Conservation (phyloP, 1,139 yeast genomes). For the Entelexis paramagnoliae region DNA sequence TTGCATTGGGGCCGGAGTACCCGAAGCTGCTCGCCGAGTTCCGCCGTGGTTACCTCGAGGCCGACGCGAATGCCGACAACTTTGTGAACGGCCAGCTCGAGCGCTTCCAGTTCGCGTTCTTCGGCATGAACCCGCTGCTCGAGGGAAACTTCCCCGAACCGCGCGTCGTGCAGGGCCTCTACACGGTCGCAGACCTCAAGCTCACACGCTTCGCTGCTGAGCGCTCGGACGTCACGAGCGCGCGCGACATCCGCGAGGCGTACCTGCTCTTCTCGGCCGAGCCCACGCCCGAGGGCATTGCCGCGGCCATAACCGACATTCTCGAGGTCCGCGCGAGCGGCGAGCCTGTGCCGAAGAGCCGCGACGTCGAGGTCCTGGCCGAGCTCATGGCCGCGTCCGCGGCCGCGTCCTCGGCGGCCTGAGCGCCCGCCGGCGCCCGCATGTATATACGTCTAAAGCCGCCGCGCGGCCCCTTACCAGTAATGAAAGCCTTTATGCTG, state of each 20-base stretch:
- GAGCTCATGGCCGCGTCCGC: constrained; percentile 19
- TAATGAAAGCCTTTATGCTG: too few species aligned
- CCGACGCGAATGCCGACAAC: constrained; percentile 47
- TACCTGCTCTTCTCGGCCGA: constrained; percentile 42
- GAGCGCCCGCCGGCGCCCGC: too few species aligned
- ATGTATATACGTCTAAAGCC: constrained; percentile 1
- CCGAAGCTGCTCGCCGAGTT: constrained; percentile 48
- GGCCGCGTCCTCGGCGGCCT: too few species aligned
- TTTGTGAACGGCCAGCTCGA: constrained; percentile 59
- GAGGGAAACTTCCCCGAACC: constrained; percentile 46
- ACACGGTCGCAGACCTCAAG: constrained; percentile 57
- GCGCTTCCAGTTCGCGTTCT: constrained; percentile 70
- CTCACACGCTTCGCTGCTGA: constrained; percentile 38
- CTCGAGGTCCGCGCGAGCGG: constrained; percentile 22
- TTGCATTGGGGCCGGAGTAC: constrained; percentile 38
- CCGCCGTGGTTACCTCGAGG: constrained; percentile 46
- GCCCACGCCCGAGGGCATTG: constrained; percentile 38
- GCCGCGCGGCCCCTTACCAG: too few species aligned
- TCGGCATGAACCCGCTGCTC: constrained; percentile 56
- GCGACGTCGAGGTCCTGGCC: constrained; percentile 23
- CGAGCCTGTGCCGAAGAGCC: constrained; percentile 18
- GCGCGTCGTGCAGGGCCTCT: constrained; percentile 56
- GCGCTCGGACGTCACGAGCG: constrained; percentile 22
- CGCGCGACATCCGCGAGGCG: constrained; percentile 42
- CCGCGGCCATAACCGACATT: constrained; percentile 48